Evolutionary conservation across 108 stramenopile genomes (phyloP).

Genomic region (Aurantiochytrium sp.): DNA sequence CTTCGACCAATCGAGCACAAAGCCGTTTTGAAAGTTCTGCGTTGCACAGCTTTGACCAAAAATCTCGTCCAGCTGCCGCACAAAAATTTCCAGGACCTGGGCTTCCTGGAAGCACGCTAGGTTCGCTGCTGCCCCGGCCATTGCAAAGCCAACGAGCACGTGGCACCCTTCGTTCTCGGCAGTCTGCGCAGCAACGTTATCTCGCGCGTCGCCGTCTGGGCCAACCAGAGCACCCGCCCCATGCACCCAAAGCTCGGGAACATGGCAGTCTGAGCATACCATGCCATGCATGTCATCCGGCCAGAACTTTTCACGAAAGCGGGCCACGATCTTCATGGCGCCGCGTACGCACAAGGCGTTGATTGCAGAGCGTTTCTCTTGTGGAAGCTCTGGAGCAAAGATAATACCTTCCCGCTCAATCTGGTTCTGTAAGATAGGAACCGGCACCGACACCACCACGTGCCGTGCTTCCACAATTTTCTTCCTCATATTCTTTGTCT

Average conservation of each 20-base stretch:
- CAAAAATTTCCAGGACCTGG: background rate
- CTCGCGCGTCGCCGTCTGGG: background rate
- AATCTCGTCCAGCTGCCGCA: background rate
- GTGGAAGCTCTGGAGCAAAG: background rate
- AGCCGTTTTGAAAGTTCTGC: background rate
- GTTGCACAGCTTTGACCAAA: background rate
- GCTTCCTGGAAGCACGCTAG: background rate
- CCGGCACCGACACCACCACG: background rate
- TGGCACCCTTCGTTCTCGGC: background rate
- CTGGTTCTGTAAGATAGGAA: background rate
- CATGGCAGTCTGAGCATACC: background rate
- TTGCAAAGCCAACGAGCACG: background rate
- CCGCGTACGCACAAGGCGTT: background rate
- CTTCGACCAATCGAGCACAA: background rate
- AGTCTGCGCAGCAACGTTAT: background rate
- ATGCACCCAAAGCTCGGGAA: constrained; percentile 8
- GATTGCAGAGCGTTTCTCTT: background rate
- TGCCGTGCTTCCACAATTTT: background rate
- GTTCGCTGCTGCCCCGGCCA: background rate
- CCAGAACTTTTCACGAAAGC: background rate
- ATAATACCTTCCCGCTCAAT: background rate
- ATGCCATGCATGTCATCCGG: constrained; percentile 3
- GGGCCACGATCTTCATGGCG: background rate
- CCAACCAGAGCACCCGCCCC: background rate
- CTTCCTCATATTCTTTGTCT: too few relatives aligned